A percentile compares a stretch with the other conserved stretches of the same genome.
These are phyloP conservation scores for Botryotinia calthae DNA, from an alignment of 2,329 filamentous ascomycete genomes.

Conservation along the genomic window DNA sequence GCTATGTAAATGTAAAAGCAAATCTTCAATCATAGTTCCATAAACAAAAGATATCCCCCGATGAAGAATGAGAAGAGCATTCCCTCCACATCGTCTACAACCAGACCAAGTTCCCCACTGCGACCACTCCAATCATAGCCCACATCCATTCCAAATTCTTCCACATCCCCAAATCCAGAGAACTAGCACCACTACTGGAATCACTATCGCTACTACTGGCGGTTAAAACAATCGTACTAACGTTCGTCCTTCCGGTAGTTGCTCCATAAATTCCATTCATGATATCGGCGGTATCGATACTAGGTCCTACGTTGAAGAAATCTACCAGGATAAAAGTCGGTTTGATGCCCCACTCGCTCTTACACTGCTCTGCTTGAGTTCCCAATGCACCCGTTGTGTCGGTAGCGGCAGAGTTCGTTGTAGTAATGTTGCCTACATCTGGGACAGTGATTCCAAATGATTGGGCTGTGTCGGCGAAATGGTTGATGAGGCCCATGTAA, in stretches of 20 bases:
- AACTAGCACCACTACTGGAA: constrained; percentile 16
- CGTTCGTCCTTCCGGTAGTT: constrained; percentile 29
- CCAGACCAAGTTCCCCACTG: background rate
- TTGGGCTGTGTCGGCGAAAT: constrained; percentile 66
- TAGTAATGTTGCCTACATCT: constrained; percentile 56
- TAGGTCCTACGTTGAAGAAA: constrained; percentile 71
- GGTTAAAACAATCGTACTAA: constrained; percentile 30
- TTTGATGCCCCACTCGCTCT: constrained; percentile 55
- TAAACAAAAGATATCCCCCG: constrained; percentile 21
- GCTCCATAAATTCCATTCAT: constrained; percentile 55
- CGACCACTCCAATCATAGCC: constrained; percentile 8
- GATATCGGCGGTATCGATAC: constrained; percentile 65
- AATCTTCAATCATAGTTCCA: constrained; percentile 30
- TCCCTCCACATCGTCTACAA: background rate
- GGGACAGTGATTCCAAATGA: constrained; percentile 58
- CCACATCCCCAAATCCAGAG: constrained; percentile 1
- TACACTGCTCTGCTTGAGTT: constrained; percentile 53
- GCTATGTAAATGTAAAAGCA: constrained; percentile 26
- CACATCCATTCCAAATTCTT: constrained; percentile 1
- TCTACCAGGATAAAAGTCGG: constrained; percentile 78
- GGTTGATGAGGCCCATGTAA: constrained; percentile 73
- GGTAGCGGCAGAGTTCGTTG: constrained; percentile 61
- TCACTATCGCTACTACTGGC: background rate
- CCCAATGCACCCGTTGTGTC: constrained; percentile 51
- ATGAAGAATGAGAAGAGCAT: background rate